These are phyloP conservation scores for Metschnikowia chrysomelidarum DNA, from an alignment of 805 yeast genomes.

Conservation along the genomic window DNA sequence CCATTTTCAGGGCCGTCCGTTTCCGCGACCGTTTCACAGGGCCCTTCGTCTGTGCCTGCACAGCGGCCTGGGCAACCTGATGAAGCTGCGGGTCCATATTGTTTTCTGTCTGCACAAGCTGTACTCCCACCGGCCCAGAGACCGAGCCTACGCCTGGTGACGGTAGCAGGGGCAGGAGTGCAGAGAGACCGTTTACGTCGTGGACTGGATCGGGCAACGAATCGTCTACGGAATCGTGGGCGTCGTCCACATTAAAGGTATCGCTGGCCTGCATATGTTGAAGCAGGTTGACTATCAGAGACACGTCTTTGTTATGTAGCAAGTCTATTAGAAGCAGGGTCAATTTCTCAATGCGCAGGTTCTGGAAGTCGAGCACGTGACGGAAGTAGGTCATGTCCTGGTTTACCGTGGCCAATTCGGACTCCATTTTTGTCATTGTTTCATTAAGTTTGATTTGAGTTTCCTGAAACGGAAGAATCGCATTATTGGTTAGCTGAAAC, in stretches of 20 bases:
- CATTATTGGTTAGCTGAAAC: constrained; percentile 3
- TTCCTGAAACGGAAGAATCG: constrained; percentile 14
- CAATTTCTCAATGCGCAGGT: constrained; percentile 38
- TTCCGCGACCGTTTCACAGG: constrained; percentile 12
- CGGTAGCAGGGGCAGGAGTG: constrained; percentile 11
- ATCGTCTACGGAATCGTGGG: constrained; percentile 17
- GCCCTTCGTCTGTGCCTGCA: constrained; percentile 27
- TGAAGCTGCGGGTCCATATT: constrained; percentile 44
- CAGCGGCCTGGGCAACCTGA: constrained; percentile 40
- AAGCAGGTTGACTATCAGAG: constrained; percentile 27
- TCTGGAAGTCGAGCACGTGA: constrained; percentile 37
- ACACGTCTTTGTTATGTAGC: constrained; percentile 28
- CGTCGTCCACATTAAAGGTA: constrained; percentile 17
- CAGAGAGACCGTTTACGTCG: constrained; percentile 14
- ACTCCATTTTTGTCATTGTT: constrained; percentile 23
- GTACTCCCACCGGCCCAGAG: constrained; percentile 9
- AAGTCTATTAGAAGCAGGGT: constrained; percentile 32
- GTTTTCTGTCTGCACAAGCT: constrained; percentile 24
- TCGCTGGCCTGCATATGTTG: constrained; percentile 27
- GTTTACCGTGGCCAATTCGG: constrained; percentile 24
- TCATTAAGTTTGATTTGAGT: constrained; percentile 16
- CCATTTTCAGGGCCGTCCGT: constrained; percentile 10
- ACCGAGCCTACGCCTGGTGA: constrained; percentile 12
- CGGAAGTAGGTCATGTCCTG: constrained; percentile 38
- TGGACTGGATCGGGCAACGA: constrained; percentile 16